Base-by-base conservation (phyloP, 768 basidiomycete species). In the Trametes maxima region DNA sequence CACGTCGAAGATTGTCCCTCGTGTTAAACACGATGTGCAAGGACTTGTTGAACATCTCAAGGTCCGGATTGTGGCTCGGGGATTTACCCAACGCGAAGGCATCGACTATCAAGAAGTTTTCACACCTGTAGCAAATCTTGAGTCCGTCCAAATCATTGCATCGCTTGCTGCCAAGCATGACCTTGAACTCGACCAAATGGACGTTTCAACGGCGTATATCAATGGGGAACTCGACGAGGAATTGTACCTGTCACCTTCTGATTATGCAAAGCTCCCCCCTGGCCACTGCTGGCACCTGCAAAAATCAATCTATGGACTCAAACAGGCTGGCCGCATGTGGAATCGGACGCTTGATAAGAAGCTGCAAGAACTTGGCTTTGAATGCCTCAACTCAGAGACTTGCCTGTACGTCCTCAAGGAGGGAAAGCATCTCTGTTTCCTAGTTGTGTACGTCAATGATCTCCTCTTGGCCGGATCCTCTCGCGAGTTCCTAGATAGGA, bases 161-260 rank as follows among this genome's bases (percentile, higher is more conserved):
- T 67, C 75, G 10, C n/a, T 74, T 16, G 59, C 64, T 40, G 75
- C 74, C 2, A 3, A 48, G 0, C 25, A 56, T 7, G 68, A 68
- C 55, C 69, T 69, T 56, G 68, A 72, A 2, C 45, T 77, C 8
- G 67, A 73, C 7, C 73, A 75, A 59, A 54, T 76, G 21, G 75
- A 77, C 57, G 62, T 78, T 44, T 73, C 75, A 37, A 67, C 68
- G 0, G 75, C 72, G 11, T 75, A 66, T 53, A 68, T 75, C 22
- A 68, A 74, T 42, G 62, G 65, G 0, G 45, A 60, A 1, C 57
- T 69, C n/a, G 70, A 69, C 35, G 36, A 53, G 19, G 54, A 44
- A 8, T 44, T 55, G 25, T 55, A 55, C 54, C 44, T 55, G 54
- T 7, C 7, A 14, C 8, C 37, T 8, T 14, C 37, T 7, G 8